Base-by-base conservation (phyloP, 192 early-diverging fungal species). In the Funneliformis mosseae region DNA sequence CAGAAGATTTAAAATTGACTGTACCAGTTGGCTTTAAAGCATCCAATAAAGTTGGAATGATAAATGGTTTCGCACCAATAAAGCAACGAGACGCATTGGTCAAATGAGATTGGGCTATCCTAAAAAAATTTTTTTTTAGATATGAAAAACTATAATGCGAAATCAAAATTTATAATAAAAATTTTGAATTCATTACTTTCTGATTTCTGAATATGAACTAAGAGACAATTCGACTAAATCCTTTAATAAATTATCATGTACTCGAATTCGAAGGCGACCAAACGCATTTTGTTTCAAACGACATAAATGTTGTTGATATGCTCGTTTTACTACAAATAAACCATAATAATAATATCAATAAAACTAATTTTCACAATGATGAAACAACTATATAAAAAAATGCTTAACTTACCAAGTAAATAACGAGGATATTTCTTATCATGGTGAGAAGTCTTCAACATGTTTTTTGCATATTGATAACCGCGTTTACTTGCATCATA, bases 221-320 rank as follows among this genome's bases (percentile, higher is more conserved):
- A 89, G 48, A 0, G 91, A 92, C 66, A 93, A 70, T 33, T 92
- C 85, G 28, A 88, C 81, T 27, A 94, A 73, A 77, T 90, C 88
- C 6, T 80, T 50, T 18, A 93, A 72, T 42, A 93, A 75, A 25
- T 80, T 50, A 77, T 92, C 88, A 67, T 91, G 87, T 11, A 92
- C 23, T 16, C 80, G 81, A 1, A 87, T 85, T 61, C 87, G 83
- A 33, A 81, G 74, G 48, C 88, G 81, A 14, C 86, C 85, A 75
- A 84, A 82, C 0, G 86, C 80, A 66, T 93, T 93, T 68, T 90
- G 85, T 48, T 88, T 85, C 8, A 93, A 76, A 28, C 93, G 83
- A 23, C 83, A 61, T 41, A 89, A 66, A 74, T 94, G 93, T 4
- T 84, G 79, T 16, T 85, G 80, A 39, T 88, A 85, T 1, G 87